Evolutionary conservation across 2,329 filamentous ascomycete genomes (phyloP).

Genomic region (Botrytis pseudocinerea): DNA sequence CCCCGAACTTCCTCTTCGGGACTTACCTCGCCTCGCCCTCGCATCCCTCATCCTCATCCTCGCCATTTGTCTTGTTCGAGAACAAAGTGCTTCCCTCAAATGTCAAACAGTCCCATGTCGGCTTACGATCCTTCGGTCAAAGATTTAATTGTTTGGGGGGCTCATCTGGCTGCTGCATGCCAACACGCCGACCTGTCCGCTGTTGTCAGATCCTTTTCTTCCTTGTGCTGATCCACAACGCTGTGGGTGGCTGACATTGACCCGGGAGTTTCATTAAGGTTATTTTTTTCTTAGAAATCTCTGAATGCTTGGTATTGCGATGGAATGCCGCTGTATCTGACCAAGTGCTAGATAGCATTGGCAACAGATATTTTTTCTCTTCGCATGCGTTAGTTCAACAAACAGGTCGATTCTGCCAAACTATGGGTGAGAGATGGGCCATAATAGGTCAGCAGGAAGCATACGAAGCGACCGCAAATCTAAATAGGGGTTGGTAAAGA

Average conservation of each 20-base stretch:
- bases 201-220: conserved; percentile 10
- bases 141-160: conserved; percentile 1
- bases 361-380: not conserved
- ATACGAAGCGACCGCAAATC: not conserved
- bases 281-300: not conserved
- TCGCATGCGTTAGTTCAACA: not conserved
- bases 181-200: not conserved
- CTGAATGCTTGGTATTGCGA: not conserved
- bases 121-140: not conserved
- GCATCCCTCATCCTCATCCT: not conserved
- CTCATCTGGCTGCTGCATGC: conserved; percentile 2
- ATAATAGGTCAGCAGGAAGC: not conserved
- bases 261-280: not conserved
- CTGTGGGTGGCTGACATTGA: not conserved
- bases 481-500: not conserved
- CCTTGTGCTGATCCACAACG: not conserved
- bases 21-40: not conserved
- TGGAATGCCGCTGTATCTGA: not conserved
- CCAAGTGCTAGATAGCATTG: not conserved
- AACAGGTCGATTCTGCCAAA: not conserved
- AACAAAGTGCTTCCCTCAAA: conserved; percentile 1
- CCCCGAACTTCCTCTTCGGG: not conserved
- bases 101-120: not conserved
- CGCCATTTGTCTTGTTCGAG: not conserved
- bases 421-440: not conserved